phyloP scores from a whole-genome alignment of 2,329 filamentous ascomycete species.

The Trichoderma sp. region DNA sequence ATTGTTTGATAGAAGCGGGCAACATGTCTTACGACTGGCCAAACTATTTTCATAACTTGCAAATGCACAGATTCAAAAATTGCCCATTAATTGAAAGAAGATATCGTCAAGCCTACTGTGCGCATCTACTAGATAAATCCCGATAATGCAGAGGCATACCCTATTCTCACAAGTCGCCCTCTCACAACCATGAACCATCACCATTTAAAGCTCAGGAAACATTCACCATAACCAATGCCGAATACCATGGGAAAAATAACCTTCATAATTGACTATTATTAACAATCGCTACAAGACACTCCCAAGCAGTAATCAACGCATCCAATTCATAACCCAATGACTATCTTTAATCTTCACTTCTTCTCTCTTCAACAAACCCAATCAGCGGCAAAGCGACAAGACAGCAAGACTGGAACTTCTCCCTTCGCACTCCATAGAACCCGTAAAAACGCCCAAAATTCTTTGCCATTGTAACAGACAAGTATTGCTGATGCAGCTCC shows the following conservation, averaged over 20 bases:
- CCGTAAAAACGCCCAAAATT: conserved; percentile 25
- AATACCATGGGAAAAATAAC: neutral
- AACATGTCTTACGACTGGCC: too few relatives aligned
- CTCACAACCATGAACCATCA: too few relatives aligned
- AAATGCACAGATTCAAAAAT: too few relatives aligned
- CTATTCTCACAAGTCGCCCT: too few relatives aligned
- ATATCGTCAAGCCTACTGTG: too few relatives aligned
- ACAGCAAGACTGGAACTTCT: conserved; percentile 8
- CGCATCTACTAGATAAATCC: too few relatives aligned
- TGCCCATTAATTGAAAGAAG: too few relatives aligned
- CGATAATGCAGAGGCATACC: too few relatives aligned
- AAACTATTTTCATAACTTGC: too few relatives aligned
- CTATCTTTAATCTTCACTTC: conserved; percentile 1
- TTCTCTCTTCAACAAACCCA: conserved; percentile 13
- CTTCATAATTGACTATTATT: neutral
- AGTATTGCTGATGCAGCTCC: conserved; percentile 17
- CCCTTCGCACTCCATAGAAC: neutral
- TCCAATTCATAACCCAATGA: conserved; percentile 18
- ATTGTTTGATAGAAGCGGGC: too few relatives aligned
- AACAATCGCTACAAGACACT: conserved; percentile 11
- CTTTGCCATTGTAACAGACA: conserved; percentile 25
- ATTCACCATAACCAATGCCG: too few relatives aligned
- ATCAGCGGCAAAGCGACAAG: neutral
- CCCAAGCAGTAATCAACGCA: neutral
- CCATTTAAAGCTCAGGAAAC: neutral